Evolutionary conservation across 2,329 filamentous ascomycete genomes (phyloP), one percentile per base, ranked within the genome.

Genomic region (Sarocladium kiliense): DNA sequence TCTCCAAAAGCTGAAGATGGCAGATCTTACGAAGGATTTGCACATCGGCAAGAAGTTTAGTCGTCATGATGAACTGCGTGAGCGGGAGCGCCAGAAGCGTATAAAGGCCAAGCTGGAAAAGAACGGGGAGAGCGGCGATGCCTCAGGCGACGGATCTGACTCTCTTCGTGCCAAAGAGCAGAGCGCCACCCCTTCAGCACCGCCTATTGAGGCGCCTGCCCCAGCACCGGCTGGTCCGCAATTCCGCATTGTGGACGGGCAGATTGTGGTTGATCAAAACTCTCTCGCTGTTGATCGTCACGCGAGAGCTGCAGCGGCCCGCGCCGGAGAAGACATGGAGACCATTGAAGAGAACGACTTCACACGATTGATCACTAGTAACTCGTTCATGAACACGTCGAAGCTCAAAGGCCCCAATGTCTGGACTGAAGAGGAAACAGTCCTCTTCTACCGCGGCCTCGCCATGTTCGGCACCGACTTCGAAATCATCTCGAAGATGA

Each of bases 391-490:
- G 66, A 77, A 76, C 62, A 73, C 74, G 23, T 75, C 86, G 64
- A 86, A 88, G 65, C 72, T 84, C 11, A 73, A 80, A 69, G 82
- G 84, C 56, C 76, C 81, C 25, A 84, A 87, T 60, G 76, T 80
- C 30, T 95, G 90, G 90, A 82, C 78, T 51, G 77, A 81, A n/a
- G 79, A 82, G 12, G 81, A 86, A 57, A 93, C 87, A 3, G 85
- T 88, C 55, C 76, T 82, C 44, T 94, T 94, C 71, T 94, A 91
- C 74, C 80, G 85, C 26, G 86, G 84, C 1, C 76, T 95, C 2
- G 74, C 77, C 56, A 88, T 87, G 78, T 92, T 91, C 64, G 90
- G 90, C 55, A 93, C 88, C 1, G 89, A 93, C 66, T 95, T 94
- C 65, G 80, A 86, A 66, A 89, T 89, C 71, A 91, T 95, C 62